Conservation (phyloP, 352 stramenopile genomes). For the Pythium guiyangense region DNA sequence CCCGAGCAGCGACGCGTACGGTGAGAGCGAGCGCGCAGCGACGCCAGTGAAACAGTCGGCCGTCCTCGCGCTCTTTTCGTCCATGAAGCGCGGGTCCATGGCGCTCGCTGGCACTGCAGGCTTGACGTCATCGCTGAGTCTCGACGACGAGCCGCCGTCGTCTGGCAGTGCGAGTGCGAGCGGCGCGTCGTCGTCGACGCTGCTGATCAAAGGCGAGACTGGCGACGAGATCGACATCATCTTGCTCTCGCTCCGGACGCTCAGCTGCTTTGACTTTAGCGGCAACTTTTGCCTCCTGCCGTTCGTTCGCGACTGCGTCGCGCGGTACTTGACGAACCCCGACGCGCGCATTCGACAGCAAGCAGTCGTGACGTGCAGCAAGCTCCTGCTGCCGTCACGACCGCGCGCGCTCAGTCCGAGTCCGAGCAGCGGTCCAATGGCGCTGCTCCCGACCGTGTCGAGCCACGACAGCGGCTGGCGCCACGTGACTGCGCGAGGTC, state of each 20-base stretch:
- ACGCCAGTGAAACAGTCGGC: conserved; percentile 42
- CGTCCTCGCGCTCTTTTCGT: conserved; percentile 65
- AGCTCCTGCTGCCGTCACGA: conserved; percentile 52
- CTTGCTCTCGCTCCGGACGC: conserved; percentile 90
- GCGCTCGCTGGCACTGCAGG: conserved; percentile 20
- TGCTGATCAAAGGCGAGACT: conserved; percentile 78
- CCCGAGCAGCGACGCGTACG: not conserved
- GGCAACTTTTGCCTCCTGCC: conserved; percentile 92
- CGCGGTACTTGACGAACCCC: conserved; percentile 89
- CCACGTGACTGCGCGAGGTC: conserved; percentile 71
- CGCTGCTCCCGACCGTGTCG: conserved; percentile 1
- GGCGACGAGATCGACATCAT: conserved; percentile 69
- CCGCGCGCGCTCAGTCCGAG: not conserved
- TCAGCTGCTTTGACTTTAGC: conserved; percentile 93
- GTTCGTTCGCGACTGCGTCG: conserved; percentile 93
- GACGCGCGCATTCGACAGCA: conserved; percentile 90
- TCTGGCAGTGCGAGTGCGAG: not conserved
- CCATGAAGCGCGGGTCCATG: conserved; percentile 60
- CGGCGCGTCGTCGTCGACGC: not conserved
- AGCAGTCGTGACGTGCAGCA: conserved; percentile 79
- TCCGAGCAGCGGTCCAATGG: not conserved
- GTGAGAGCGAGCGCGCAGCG: not conserved
- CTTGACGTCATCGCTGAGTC: conserved; percentile 16
- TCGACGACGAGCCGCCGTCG: conserved; percentile 22
- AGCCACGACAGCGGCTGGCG: conserved; percentile 28